Evolutionary conservation across 495 filamentous ascomycete species (phyloP).

Genomic region (Lepraria neglecta): DNA sequence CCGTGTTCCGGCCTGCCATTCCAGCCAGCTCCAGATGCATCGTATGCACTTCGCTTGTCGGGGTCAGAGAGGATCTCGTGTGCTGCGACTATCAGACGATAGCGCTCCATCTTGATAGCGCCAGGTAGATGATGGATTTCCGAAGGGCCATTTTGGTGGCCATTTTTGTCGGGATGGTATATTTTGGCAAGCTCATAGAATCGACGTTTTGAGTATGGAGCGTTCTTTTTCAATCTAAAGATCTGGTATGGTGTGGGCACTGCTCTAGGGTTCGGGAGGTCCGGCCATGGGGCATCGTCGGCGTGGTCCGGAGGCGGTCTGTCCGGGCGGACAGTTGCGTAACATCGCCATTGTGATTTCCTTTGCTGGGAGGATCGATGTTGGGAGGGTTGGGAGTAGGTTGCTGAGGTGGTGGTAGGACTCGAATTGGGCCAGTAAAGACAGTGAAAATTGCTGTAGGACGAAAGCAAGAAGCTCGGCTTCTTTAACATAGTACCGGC

Average conservation of each 20-base stretch:
- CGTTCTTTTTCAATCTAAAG: constrained; percentile 54
- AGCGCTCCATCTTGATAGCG: constrained; percentile 68
- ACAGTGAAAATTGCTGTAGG: constrained; percentile 20
- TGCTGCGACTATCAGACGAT: constrained; percentile 76
- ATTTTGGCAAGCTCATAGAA: constrained; percentile 91
- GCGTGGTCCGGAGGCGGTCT: not conserved
- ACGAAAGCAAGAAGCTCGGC: constrained; percentile 13
- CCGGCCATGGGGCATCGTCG: constrained; percentile 29
- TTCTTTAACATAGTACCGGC: constrained; percentile 22
- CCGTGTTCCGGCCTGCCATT: constrained; percentile 38
- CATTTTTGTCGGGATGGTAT: constrained; percentile 81
- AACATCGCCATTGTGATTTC: not conserved
- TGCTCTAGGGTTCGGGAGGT: constrained; percentile 30
- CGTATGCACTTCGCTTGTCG: constrained; percentile 69
- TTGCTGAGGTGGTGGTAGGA: not conserved
- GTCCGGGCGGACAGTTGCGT: constrained; percentile 13
- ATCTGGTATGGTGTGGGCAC: constrained; percentile 89
- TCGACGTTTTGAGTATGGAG: constrained; percentile 70
- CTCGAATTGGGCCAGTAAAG: constrained; percentile 10
- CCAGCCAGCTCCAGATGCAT: constrained; percentile 78
- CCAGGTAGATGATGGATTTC: constrained; percentile 38
- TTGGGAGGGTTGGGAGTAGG: not conserved
- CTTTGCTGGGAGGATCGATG: not conserved
- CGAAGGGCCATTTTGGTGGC: constrained; percentile 45
- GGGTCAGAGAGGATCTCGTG: constrained; percentile 88